Evolutionary conservation across 371 early-diverging fungal species (phyloP), one percentile per base, ranked within the genome.

Genomic region (Massospora cicadina): DNA sequence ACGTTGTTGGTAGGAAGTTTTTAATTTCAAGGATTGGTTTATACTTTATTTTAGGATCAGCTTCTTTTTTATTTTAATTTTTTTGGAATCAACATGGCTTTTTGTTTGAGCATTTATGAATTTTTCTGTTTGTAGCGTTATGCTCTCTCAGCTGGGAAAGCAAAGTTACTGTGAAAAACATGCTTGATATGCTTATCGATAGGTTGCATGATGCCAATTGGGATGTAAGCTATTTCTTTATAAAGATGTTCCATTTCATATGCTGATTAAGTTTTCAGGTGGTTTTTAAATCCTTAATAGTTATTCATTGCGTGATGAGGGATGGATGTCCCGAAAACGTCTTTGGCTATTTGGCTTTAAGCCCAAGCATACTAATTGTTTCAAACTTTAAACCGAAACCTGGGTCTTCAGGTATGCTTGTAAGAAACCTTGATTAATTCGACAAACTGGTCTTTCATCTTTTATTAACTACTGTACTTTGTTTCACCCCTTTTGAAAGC

Each of bases 171-270:
- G 23, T 63, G 1, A 33, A 33, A 17, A 63, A 63, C 27, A 54
- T 63, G 55, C 17, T 63, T 21, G 63, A 63, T 63, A 24, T 54
- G 17, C 31, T 63, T 10, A 55, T n/a, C n/a, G 63, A 63, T 33
- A 63, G 33, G 27, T 24, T 63, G 63, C 33, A 54, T 7, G 63
- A 63, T 25, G 13, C 2, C 7, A 33, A 54, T 24, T 63, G 55
- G 54, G 33, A 33, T 54, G 63, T 60, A 60, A 60, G 60, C 32
- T n/a, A n/a, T n/a, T n/a, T n/a, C n/a, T n/a, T n/a, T n/a, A n/a
- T n/a, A n/a, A n/a, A n/a, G n/a, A n/a, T n/a, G n/a, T n/a, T n/a
- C n/a, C n/a, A n/a, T n/a, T n/a, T n/a, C n/a, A n/a, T n/a, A n/a
- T n/a, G n/a, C n/a, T 27, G 31, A 60, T 60, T 21, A 21, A 5